phyloP scores from a whole-genome alignment of 140 eudicot species.

The Stevia rebaudiana region DNA sequence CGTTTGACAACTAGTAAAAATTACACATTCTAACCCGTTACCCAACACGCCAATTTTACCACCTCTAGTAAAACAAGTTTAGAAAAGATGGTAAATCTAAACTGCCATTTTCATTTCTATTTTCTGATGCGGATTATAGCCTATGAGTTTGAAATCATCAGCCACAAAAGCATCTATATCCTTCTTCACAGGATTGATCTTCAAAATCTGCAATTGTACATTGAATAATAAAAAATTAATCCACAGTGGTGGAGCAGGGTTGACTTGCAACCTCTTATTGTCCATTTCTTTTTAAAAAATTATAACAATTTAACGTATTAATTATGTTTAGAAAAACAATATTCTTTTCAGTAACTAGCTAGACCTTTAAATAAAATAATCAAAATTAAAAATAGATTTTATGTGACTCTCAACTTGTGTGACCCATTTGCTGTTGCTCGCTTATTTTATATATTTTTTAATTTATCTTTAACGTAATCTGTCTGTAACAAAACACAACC shows the following conservation, averaged over 20 bases:
- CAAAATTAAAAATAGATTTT: background rate
- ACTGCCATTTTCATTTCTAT: conserved; percentile 91
- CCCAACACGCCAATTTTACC: no score
- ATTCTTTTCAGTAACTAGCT: no score
- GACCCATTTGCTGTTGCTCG: background rate
- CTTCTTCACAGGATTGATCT: conserved; percentile 61
- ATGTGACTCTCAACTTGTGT: background rate
- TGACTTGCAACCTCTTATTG: background rate
- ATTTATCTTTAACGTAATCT: no score
- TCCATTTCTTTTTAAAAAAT: background rate
- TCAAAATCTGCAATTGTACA: conserved; percentile 41
- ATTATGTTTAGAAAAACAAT: background rate
- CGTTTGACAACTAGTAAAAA: no score
- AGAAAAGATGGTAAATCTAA: conserved; percentile 18
- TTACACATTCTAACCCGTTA: no score
- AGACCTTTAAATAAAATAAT: no score
- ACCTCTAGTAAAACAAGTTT: no score
- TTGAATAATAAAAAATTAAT: background rate
- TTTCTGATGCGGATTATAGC: conserved; percentile 81
- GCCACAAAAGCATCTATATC: conserved; percentile 73
- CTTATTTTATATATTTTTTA: no score
- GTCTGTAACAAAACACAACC: no score
- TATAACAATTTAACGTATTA: background rate
- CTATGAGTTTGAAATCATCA: conserved; percentile 63
- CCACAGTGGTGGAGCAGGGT: background rate